phyloP scores from a whole-genome alignment of 2,329 filamentous ascomycete genomes.

The Chrysosphaeria jannelii region DNA sequence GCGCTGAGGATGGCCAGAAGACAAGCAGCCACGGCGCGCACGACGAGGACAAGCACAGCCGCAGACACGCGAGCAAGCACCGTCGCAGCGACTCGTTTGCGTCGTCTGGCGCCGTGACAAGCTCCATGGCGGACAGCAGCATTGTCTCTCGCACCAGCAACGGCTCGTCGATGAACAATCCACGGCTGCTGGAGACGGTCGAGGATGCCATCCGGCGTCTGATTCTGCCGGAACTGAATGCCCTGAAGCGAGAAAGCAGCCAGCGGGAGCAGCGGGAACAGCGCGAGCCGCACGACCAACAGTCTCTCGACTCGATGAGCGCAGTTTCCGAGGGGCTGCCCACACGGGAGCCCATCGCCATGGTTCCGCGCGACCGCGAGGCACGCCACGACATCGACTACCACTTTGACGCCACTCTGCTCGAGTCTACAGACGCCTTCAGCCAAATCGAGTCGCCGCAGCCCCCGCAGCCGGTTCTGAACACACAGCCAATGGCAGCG shows the following conservation, averaged over 20 bases:
- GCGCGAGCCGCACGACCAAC: too few relatives aligned
- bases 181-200: slow-evolving; percentile 66
- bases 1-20: too few relatives aligned
- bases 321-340: too few relatives aligned
- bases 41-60: slow-evolving; percentile 14
- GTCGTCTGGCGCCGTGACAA: too few relatives aligned
- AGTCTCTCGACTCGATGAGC: too few relatives aligned
- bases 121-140: slow-evolving; percentile 24
- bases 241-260: slow-evolving; percentile 71
- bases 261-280: slow-evolving; percentile 38
- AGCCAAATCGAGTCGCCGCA: too few relatives aligned
- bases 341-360: too few relatives aligned
- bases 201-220: slow-evolving; percentile 76
- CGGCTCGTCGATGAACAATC: slow-evolving; percentile 60
- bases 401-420: too few relatives aligned
- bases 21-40: slow-evolving; percentile 15
- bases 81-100: slow-evolving; percentile 20
- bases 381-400: too few relatives aligned
- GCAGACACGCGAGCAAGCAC: slow-evolving; percentile 19
- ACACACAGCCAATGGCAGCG: slow-evolving; percentile 11
- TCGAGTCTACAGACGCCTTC: too few relatives aligned
- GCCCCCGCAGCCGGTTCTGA: too few relatives aligned
- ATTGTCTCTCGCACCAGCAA: slow-evolving; percentile 22
- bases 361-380: too few relatives aligned
- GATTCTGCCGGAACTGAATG: slow-evolving; percentile 73